These are phyloP conservation scores for Stereum hirsutum DNA, from an alignment of 1,284 basidiomycete genomes.

Conservation along the genomic window DNA sequence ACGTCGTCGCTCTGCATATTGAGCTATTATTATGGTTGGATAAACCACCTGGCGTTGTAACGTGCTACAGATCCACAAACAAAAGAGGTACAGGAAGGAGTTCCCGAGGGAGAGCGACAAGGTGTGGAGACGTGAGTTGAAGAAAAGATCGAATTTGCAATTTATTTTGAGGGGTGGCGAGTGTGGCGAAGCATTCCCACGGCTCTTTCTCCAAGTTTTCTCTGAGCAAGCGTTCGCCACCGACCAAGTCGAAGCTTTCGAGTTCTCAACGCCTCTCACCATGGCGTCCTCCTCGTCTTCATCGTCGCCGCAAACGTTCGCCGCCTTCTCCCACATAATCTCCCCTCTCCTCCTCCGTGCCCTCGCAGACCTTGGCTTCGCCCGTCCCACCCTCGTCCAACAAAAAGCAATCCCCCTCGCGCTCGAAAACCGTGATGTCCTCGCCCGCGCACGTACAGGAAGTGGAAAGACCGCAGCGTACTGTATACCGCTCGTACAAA, in stretches of 20 bases:
- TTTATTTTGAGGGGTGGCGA: too few relatives aligned
- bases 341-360: slow-evolving; percentile 72
- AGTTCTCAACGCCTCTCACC: background rate
- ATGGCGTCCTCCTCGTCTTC: background rate
- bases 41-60: too few relatives aligned
- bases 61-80: too few relatives aligned
- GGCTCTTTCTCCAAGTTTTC: too few relatives aligned
- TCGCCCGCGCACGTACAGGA: slow-evolving; percentile 91
- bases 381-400: slow-evolving; percentile 78
- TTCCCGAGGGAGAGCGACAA: too few relatives aligned
- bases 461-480: slow-evolving; percentile 98
- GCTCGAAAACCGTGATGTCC: slow-evolving; percentile 85
- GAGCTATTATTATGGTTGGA: too few relatives aligned
- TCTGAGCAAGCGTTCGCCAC: too few relatives aligned
- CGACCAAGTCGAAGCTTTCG: too few relatives aligned
- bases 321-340: slow-evolving; percentile 63
- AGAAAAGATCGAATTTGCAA: too few relatives aligned
- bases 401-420: slow-evolving; percentile 79
- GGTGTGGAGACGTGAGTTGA: too few relatives aligned
- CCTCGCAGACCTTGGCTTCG: slow-evolving; percentile 75
- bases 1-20: slow-evolving; percentile 88
- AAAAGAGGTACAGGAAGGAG: too few relatives aligned
- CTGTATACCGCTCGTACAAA: slow-evolving; percentile 86
- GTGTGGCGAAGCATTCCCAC: too few relatives aligned
- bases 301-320: slow-evolving; percentile 30